A percentile compares a stretch with the other conserved stretches of the same genome.
Conservation (phyloP, 1,284 basidiomycete species). For the Pholiota adiposa region DNA sequence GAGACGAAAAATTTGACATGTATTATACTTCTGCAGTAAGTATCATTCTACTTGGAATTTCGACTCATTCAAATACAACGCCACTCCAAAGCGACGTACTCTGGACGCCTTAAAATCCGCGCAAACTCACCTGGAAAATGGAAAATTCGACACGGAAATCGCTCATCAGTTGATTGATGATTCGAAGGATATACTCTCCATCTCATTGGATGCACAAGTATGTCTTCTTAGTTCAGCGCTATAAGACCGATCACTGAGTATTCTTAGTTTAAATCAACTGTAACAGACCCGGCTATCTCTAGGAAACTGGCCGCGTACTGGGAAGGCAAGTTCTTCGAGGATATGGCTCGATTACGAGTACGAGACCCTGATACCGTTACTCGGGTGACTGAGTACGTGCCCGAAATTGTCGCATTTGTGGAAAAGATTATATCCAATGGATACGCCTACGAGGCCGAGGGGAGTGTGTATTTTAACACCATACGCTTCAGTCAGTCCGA, state of each 20-base stretch:
- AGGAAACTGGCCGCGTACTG: constrained; percentile 86
- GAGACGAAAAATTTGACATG: constrained; percentile 93
- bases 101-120: constrained; percentile 55
- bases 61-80: constrained; percentile 8
- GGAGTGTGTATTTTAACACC: constrained; percentile 97
- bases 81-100: constrained; percentile 52
- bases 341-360: constrained; percentile 90
- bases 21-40: constrained; percentile 77
- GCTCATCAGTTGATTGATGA: constrained; percentile 72
- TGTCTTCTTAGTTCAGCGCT: constrained; percentile 21
- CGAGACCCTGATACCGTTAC: constrained; percentile 91
- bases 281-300: constrained; percentile 89
- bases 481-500: constrained; percentile 79
- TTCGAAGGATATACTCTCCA: constrained; percentile 76
- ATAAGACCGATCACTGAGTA: neutral
- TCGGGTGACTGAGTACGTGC: constrained; percentile 96
- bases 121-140: constrained; percentile 42
- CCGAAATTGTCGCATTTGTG: constrained; percentile 92
- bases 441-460: constrained; percentile 88
- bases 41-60: constrained; percentile 24
- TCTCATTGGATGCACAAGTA: constrained; percentile 79
- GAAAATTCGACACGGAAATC: constrained; percentile 45
- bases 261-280: constrained; percentile 74
- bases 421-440: constrained; percentile 88
- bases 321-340: constrained; percentile 91